Evolutionary conservation across 768 basidiomycete genomes (phyloP).

Genomic region (Multifurca ochricompacta): DNA sequence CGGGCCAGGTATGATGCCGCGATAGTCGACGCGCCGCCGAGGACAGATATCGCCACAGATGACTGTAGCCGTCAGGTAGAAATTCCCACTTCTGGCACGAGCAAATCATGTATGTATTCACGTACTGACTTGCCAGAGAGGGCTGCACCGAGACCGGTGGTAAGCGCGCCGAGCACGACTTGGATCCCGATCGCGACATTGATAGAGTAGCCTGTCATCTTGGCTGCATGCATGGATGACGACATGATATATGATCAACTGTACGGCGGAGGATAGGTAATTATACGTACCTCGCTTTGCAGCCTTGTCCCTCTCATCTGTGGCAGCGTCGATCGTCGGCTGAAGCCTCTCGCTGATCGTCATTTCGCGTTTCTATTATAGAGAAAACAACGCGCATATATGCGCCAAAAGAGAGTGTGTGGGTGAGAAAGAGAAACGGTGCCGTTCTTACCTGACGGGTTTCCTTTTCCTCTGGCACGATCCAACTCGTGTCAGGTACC

Average conservation of each 20-base stretch:
- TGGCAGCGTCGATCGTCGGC: constrained; percentile 8
- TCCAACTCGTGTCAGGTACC: not conserved
- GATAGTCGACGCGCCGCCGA: constrained; percentile 52
- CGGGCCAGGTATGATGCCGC: no score
- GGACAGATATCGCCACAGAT: constrained; percentile 31
- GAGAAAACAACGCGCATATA: not conserved
- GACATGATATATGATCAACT: not conserved
- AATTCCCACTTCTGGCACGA: no score
- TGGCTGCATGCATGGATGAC: constrained; percentile 12
- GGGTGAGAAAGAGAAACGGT: not conserved
- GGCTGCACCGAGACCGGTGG: constrained; percentile 23
- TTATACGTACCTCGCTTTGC: not conserved
- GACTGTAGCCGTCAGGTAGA: not conserved
- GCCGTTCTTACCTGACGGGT: not conserved
- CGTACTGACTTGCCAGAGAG: constrained; percentile 17
- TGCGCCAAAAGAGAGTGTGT: no score
- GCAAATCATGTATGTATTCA: no score
- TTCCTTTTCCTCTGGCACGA: not conserved
- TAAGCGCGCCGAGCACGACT: constrained; percentile 24
- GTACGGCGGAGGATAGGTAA: not conserved
- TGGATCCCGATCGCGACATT: constrained; percentile 25
- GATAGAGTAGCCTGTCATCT: constrained; percentile 19
- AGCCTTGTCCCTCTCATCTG: constrained; percentile 1
- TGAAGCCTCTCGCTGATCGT: constrained; percentile 6
- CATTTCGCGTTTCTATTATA: not conserved